Conservation (phyloP, 2,329 filamentous ascomycete species). For the Botrytis elliptica region DNA sequence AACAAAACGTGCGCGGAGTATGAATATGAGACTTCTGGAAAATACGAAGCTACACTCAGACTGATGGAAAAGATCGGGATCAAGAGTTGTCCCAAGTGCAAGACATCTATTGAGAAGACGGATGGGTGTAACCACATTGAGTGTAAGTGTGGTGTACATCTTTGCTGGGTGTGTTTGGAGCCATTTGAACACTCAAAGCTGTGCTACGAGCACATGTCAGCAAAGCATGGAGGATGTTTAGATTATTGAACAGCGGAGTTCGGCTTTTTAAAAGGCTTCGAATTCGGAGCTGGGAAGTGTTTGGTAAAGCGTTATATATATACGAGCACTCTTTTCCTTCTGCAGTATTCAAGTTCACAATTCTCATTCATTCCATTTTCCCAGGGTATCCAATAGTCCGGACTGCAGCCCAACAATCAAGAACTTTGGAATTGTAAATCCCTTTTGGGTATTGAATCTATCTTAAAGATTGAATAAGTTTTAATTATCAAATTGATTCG, state of each 20-base stretch:
- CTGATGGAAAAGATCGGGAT: slow-evolving; percentile 42
- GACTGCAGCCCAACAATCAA: background rate
- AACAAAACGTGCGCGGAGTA: slow-evolving; percentile 27
- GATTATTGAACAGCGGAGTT: background rate
- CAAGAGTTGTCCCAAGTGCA: slow-evolving; percentile 43
- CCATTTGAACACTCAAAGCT: slow-evolving; percentile 35
- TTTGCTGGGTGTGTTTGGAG: slow-evolving; percentile 50
- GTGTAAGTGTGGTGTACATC: slow-evolving; percentile 46
- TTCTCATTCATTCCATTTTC: background rate
- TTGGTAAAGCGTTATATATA: background rate
- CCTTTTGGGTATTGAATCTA: background rate
- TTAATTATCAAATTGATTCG: background rate
- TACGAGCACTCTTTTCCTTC: background rate
- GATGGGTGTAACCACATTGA: slow-evolving; percentile 49
- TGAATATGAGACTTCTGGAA: slow-evolving; percentile 24
- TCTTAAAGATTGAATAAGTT: background rate
- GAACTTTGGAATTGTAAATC: background rate
- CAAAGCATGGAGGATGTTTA: slow-evolving; percentile 17
- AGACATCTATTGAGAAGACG: slow-evolving; percentile 32
- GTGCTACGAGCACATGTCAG: slow-evolving; percentile 35
- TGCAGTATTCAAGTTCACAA: background rate
- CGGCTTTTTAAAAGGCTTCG: too few species aligned
- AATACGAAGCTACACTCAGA: slow-evolving; percentile 24
- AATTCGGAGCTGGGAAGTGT: background rate
- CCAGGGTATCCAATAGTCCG: background rate